Evolutionary conservation across 306 rosid species (phyloP).

Genomic region (Crataegus laevigata): DNA sequence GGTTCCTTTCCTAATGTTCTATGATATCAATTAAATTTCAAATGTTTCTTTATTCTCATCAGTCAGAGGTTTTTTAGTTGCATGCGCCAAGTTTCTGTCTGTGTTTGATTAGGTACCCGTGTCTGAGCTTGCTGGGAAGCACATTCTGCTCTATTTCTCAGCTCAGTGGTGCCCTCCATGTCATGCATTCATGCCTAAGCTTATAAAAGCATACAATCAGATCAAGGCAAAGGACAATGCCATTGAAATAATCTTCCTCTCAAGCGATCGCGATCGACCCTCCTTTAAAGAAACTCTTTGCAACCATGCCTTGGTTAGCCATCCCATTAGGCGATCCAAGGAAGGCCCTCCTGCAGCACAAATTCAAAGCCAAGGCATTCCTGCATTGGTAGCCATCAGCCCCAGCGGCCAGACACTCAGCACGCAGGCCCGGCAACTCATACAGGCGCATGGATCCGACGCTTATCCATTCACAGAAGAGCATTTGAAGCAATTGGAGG

Average conservation of each 20-base stretch:
- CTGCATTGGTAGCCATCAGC: conserved; percentile 25
- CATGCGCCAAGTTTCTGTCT: background rate
- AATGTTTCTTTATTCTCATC: background rate
- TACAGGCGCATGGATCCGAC: conserved; percentile 27
- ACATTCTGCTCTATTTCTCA: conserved; percentile 37
- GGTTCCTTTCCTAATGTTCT: background rate
- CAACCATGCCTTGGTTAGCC: conserved; percentile 44
- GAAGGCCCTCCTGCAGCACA: conserved; percentile 17
- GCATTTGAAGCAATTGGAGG: conserved; percentile 27
- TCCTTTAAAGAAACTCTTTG: conserved; percentile 26
- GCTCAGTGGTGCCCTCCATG: conserved; percentile 50
- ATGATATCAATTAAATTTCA: background rate
- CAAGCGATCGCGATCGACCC: conserved; percentile 29
- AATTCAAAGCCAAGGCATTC: conserved; percentile 36
- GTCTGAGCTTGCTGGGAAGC: conserved; percentile 37
- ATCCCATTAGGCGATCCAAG: conserved; percentile 40
- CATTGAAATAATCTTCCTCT: conserved; percentile 35
- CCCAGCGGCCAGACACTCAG: conserved; percentile 23
- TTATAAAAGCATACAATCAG: conserved; percentile 21
- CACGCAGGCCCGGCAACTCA: conserved; percentile 18
- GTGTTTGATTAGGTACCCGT: conserved; percentile 22
- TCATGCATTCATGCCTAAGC: conserved; percentile 35
- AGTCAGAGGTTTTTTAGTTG: background rate
- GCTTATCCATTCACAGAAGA: conserved; percentile 45
- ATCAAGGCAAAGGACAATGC: conserved; percentile 21